Conservation (phyloP, 1,284 basidiomycete genomes). For the Boletus sp. region DNA sequence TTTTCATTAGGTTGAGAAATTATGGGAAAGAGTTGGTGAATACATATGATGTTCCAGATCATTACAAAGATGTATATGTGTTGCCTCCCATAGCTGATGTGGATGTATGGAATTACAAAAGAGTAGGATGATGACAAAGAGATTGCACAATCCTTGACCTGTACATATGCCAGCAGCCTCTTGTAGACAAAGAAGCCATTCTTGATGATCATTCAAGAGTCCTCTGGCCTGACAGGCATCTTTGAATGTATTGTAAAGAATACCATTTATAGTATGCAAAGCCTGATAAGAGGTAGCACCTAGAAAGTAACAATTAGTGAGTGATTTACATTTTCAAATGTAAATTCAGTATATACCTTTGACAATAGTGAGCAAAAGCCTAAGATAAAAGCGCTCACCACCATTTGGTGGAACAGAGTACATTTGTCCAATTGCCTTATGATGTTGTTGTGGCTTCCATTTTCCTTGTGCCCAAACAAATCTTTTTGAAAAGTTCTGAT, state of each 20-base stretch:
- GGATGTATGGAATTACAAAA: constrained; percentile 35
- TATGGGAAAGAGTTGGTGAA: too few relatives aligned
- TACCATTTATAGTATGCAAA: constrained; percentile 29
- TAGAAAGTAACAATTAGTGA: constrained; percentile 4
- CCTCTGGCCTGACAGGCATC: constrained; percentile 39
- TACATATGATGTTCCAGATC: too few relatives aligned
- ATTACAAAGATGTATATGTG: constrained; percentile 37
- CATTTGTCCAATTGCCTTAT: constrained; percentile 40
- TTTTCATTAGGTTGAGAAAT: constrained; percentile 33
- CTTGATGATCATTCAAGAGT: constrained; percentile 43
- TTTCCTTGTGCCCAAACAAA: constrained; percentile 22
- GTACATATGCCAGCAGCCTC: too few relatives aligned
- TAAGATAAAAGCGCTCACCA: constrained; percentile 42
- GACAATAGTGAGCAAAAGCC: constrained; percentile 40
- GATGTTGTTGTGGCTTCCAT: constrained; percentile 4
- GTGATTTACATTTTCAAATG: background rate
- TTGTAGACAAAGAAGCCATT: constrained; percentile 40
- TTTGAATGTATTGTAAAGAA: constrained; percentile 27
- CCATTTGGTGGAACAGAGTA: constrained; percentile 32
- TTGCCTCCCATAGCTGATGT: constrained; percentile 33
- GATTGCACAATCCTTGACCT: constrained; percentile 28
- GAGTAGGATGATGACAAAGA: constrained; percentile 41
- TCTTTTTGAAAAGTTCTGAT: constrained; percentile 46
- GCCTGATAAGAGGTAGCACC: constrained; percentile 39
- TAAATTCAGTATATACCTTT: constrained; percentile 18